A percentile compares a stretch with the other conserved stretches of the same genome.
Evolutionary conservation across 2,329 filamentous ascomycete genomes (phyloP).

Genomic region (Ceratocystis diversiconidia): DNA sequence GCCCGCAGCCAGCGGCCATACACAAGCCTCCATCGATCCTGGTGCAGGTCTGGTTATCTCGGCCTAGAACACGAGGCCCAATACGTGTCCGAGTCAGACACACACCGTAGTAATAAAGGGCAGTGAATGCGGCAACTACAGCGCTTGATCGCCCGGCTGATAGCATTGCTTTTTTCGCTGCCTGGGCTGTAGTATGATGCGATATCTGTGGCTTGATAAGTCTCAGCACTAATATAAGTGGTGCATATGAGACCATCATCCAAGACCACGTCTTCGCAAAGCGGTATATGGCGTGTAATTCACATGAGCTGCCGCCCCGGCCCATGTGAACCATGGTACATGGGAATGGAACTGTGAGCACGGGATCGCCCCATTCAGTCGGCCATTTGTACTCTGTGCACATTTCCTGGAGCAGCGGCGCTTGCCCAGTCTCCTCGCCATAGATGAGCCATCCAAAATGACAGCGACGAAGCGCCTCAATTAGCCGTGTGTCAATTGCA

Average conservation of each 20-base stretch:
- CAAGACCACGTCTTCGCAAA: slow-evolving; percentile 58
- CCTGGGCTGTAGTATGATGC: slow-evolving; percentile 31
- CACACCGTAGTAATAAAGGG: slow-evolving; percentile 72
- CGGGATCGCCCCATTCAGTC: slow-evolving; percentile 57
- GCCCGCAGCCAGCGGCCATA: slow-evolving; percentile 53
- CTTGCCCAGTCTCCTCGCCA: slow-evolving; percentile 57
- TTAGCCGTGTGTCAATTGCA: slow-evolving; percentile 57
- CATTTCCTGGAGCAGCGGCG: slow-evolving; percentile 53
- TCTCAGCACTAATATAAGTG: slow-evolving; percentile 50
- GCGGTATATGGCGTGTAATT: slow-evolving; percentile 55
- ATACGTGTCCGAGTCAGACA: slow-evolving; percentile 62
- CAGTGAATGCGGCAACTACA: slow-evolving; percentile 65
- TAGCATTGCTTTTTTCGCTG: slow-evolving; percentile 38
- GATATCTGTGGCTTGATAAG: slow-evolving; percentile 31
- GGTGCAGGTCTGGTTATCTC: slow-evolving; percentile 31
- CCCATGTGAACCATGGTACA: slow-evolving; percentile 80
- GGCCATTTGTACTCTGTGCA: slow-evolving; percentile 58
- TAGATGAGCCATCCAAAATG: slow-evolving; percentile 52
- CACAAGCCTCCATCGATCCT: slow-evolving; percentile 50
- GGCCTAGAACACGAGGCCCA: slow-evolving; percentile 53
- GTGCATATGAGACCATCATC: slow-evolving; percentile 63
- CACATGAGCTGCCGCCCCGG: slow-evolving; percentile 51
- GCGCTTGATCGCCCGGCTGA: slow-evolving; percentile 57
- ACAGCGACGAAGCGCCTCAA: slow-evolving; percentile 57
- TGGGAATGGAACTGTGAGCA: slow-evolving; percentile 54